Evolutionary conservation across 2,329 filamentous ascomycete genomes (phyloP).

Genomic region (Monosporascus ibericus): DNA sequence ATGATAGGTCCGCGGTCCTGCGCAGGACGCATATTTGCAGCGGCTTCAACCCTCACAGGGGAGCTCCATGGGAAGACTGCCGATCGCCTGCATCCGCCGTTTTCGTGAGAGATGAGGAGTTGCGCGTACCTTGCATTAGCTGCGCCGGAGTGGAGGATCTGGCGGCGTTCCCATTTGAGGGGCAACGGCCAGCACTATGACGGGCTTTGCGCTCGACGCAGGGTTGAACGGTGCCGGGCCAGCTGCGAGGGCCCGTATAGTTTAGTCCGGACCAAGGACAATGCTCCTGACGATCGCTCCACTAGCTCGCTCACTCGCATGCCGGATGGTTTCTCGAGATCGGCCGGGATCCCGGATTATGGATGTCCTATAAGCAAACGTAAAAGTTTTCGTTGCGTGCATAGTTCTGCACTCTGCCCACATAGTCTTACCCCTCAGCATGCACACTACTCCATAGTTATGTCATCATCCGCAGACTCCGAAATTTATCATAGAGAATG

Average conservation of each 20-base stretch:
- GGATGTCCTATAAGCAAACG: too few species aligned
- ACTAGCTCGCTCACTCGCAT: not conserved
- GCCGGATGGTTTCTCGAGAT: not conserved
- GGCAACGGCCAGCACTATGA: not conserved
- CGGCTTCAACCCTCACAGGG: too few species aligned
- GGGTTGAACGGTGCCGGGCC: too few species aligned
- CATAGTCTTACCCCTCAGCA: too few species aligned
- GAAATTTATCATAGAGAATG: too few species aligned
- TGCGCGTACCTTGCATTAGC: conserved; percentile 1
- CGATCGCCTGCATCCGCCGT: not conserved
- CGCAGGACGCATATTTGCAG: too few species aligned
- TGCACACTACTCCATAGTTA: too few species aligned
- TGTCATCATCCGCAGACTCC: too few species aligned
- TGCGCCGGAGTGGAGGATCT: not conserved
- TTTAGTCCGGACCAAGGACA: not conserved
- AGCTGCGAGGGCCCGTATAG: not conserved
- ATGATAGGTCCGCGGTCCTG: too few species aligned
- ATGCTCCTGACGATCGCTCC: not conserved
- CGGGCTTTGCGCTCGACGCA: too few species aligned
- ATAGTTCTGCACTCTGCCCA: too few species aligned
- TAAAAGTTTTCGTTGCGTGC: too few species aligned
- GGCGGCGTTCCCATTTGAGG: not conserved
- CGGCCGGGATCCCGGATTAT: not conserved
- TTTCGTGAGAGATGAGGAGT: not conserved
- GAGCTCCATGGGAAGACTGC: not conserved